Base-by-base conservation (phyloP, 164 flowering plant genomes). In the Kingdonia uniflora region DNA sequence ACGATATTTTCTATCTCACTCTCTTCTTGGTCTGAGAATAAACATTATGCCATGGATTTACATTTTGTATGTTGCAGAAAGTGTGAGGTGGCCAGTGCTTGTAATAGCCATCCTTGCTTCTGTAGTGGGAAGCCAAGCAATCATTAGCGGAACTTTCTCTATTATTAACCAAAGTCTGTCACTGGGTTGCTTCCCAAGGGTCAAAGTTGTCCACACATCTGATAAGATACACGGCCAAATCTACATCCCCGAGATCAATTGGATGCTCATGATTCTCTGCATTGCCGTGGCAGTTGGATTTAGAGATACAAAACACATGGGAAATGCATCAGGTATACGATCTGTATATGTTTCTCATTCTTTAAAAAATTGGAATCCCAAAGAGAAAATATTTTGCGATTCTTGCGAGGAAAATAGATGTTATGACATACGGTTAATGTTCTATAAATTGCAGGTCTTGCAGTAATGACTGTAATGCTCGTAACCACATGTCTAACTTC, bases 201-300 rank as follows among this genome's bases (percentile, higher is more conserved):
- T 84, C 22, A 80, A 78, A 65, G 62, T 81, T 33, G 46, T 81
- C 22, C 94, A 84, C 68, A 84, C 94, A 5, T 84, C 94, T 38
- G 63, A 58, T 43, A 54, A 69, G 49, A 73, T 81, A 19, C 76
- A 71, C 44, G 94, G 94, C 35, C 94, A 79, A 65, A 77, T 84
- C 12, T 84, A 84, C 61, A 79, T 84, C n/a, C 94, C 87, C 5
- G 94, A 81, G 68, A 71, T 71, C 33, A 84, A 84, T 63, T 84
- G 87, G 94, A 53, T 69, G 16, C 51, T 84, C 56, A 80, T 84
- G 94, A 24, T 69, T 49, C 50, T 80, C 12, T 76, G 84, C 51
- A 59, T 84, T 44, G 65, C 74, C 20, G 69, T 81, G 38, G 68
- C 65, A 10, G 29, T 76, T 49, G 79, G 87, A 25, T 79, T 81